Base-by-base conservation (phyloP, 1,284 basidiomycete genomes). In the Puccinia polysora region DNA sequence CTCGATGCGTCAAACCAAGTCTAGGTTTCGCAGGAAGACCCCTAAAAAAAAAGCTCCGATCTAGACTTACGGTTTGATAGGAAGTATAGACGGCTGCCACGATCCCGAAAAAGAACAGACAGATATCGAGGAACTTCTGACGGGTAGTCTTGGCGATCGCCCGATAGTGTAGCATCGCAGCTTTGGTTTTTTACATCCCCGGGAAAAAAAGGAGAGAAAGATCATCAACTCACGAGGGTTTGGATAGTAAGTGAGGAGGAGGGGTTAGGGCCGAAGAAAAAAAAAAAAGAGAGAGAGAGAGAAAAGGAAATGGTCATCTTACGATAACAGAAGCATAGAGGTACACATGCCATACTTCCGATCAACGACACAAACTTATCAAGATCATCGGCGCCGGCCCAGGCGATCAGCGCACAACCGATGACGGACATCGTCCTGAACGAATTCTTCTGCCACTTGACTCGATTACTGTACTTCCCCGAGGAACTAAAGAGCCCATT, bases 321-420 rank as follows among this genome's bases (percentile, higher is more conserved):
- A 74, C 73, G 76, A 59, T 76, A 77, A 67, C 74, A 75, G 74
- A 90, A 96, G 80, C 92, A 96, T 68, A 97, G 83, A 5, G 95
- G 94, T 6, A 97, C 88, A 78, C 93, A 97, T 70, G 94, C 94
- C 77, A 96, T 90, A 77, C 89, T 89, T 23, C 95, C 95, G 73
- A 98, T 86, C 76, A 98, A 86, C 15, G 90, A 86, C 15, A 98
- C 95, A 79, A 97, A 97, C 82, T 97, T 97, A 83, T 99, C 96
- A 65, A 98, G 81, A 81, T 97, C 93, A 52, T 83, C 84, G 23
- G 93, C 92, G 15, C 95, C 95, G 5, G 84, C 82, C 86, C 88
- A 94, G 72, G 89, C 90, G 73, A 96, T 81, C 25, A 84, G 79
- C 0, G 88, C 88, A 80, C 90, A 91, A 73, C 87, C 81, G 73